Conservation (phyloP, 257 asterid genomes). For the Verbascum thapsus region DNA sequence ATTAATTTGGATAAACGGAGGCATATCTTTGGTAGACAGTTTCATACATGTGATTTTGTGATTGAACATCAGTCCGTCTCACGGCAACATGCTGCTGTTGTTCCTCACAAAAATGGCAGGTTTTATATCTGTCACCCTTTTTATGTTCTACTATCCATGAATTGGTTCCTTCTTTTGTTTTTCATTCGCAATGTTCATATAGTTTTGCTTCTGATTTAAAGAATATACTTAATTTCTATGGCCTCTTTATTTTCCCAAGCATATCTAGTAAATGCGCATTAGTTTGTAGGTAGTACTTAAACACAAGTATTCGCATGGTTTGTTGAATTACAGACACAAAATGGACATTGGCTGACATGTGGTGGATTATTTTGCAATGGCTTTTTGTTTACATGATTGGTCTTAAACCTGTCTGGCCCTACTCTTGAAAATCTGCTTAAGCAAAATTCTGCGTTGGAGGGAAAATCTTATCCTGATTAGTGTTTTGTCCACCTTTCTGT, state of each 20-base stretch:
- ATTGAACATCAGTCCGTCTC: conserved; percentile 99
- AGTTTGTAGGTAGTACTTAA: conserved; percentile 16
- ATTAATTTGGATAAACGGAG: conserved; percentile 75
- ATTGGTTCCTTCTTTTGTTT: conserved; percentile 7
- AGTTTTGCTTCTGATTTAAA: conserved; percentile 1
- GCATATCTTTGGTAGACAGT: conserved; percentile 89
- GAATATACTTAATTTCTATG: background rate
- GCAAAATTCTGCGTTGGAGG: too few relatives aligned
- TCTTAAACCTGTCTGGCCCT: background rate
- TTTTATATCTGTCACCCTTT: conserved; percentile 29
- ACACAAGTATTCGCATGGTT: conserved; percentile 1
- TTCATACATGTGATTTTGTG: conserved; percentile 92
- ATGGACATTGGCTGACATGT: conserved; percentile 11
- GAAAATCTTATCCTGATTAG: too few relatives aligned
- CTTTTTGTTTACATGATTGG: conserved; percentile 15
- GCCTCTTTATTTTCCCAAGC: conserved; percentile 6
- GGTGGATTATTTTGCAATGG: conserved; percentile 24
- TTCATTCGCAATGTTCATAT: conserved; percentile 13
- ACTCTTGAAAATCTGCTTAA: too few relatives aligned
- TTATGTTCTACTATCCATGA: conserved; percentile 9
- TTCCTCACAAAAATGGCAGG: conserved; percentile 95
- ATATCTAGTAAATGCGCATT: conserved; percentile 4
- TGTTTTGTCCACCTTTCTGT: too few relatives aligned
- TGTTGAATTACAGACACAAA: background rate
- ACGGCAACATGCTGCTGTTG: conserved; percentile 93